Conservation (phyloP, 129 eudicot species). For the Arctium minus region DNA sequence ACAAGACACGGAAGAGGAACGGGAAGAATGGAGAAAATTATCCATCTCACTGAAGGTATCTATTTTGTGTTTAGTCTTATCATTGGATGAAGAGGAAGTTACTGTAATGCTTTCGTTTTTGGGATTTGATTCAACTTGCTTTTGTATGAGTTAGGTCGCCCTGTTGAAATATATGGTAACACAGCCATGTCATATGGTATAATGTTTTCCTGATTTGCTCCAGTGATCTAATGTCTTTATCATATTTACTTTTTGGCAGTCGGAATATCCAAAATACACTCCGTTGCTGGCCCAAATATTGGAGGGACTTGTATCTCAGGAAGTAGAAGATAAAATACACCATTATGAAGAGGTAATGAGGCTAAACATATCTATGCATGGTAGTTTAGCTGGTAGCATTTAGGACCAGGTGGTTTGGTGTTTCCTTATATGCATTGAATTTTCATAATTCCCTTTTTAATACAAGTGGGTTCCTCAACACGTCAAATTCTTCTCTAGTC, state of each 20-base stretch:
- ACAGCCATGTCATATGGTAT: neutral
- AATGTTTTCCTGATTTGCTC: neutral
- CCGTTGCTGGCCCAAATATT: conserved; percentile 85
- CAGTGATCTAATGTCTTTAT: conserved; percentile 2
- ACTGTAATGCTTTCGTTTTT: neutral
- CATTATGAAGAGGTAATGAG: conserved; percentile 74
- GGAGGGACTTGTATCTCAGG: conserved; percentile 71
- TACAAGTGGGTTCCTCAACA: too few species aligned
- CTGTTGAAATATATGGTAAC: neutral
- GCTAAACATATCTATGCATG: neutral
- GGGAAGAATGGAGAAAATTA: conserved; percentile 68
- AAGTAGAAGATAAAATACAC: conserved; percentile 54
- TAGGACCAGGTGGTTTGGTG: neutral
- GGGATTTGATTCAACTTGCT: neutral
- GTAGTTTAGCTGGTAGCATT: neutral
- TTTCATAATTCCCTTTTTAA: too few species aligned
- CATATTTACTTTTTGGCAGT: conserved; percentile 43
- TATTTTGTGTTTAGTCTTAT: neutral
- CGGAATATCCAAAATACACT: conserved; percentile 85
- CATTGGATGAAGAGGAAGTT: neutral
- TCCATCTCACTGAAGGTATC: conserved; percentile 72
- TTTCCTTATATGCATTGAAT: too few species aligned
- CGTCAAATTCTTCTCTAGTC: too few species aligned
- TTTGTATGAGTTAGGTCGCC: neutral
- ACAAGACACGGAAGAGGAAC: conserved; percentile 70